These are phyloP conservation scores for Phoma sp. DNA, from an alignment of 2,329 filamentous ascomycete species.

Conservation along the genomic window DNA sequence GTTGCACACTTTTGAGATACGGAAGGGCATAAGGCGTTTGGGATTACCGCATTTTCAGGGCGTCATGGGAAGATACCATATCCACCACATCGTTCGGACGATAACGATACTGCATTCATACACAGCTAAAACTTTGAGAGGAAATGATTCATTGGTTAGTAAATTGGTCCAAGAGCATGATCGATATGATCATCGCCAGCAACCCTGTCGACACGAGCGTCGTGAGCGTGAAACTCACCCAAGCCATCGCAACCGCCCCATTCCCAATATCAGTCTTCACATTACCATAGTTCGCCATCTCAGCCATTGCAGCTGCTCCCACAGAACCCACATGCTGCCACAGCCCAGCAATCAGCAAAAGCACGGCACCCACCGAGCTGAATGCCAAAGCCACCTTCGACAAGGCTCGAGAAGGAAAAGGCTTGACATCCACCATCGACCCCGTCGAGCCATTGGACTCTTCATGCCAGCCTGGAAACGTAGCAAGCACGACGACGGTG, in stretches of 20 bases:
- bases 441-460: slow-evolving; percentile 77
- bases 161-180: slow-evolving; percentile 74
- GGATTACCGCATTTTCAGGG: background rate
- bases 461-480: slow-evolving; percentile 97
- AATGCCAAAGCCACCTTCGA: slow-evolving; percentile 92
- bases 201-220: slow-evolving; percentile 94
- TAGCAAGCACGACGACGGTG: slow-evolving; percentile 90
- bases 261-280: slow-evolving; percentile 89
- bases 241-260: slow-evolving; percentile 93
- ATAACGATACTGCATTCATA: too few species aligned
- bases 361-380: slow-evolving; percentile 75
- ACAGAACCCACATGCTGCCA: slow-evolving; percentile 98
- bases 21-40: background rate
- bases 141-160: too few species aligned
- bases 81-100: too few species aligned
- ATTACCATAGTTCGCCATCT: slow-evolving; percentile 88
- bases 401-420: slow-evolving; percentile 89
- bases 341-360: slow-evolving; percentile 70
- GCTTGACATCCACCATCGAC: slow-evolving; percentile 87
- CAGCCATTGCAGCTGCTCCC: slow-evolving; percentile 90
- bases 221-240: slow-evolving; percentile 92
- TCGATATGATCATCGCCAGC: slow-evolving; percentile 94
- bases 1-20: background rate
- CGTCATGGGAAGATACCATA: background rate
- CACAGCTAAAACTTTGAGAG: too few species aligned